Base-by-base conservation (phyloP, 768 basidiomycete species). In the Phlebiopsis flavidoalba region DNA sequence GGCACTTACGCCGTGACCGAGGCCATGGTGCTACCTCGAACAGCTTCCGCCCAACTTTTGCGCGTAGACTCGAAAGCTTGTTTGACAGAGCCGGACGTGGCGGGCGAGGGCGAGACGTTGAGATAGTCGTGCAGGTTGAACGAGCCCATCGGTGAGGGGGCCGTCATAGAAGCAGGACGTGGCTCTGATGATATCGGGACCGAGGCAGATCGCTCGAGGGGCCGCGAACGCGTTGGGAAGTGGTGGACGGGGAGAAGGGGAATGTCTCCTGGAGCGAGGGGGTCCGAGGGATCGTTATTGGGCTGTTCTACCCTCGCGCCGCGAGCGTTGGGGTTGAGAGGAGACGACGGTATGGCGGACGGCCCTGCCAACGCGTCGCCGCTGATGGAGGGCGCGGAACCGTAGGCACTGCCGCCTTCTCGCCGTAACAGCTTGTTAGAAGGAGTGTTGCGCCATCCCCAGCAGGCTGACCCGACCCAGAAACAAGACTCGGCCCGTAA, bases 61-160 rank as follows among this genome's bases (percentile, higher is more conserved):
- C 80, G 49, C 85, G 77, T 49, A 87, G 73, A 60, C 83, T 83
- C 46, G 79, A 76, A 70, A 47, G 70, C 69, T 22, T 71, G 26
- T n/a, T n/a, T 67, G 65, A 66, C 66, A 66, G 65, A 57, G 70
- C 64, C 51, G 62, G 61, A 50, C 14, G 72, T 74, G 15, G 78
- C 71, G 12, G 79, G 75, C 5, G 86, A 84, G 3, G 86, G 85
- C 24, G 88, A 89, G 40, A 85, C 85, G 65, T 90, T 84, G 68
- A 89, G 83, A 69, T 84, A 91, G 60, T 90, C 88, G 64, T 80
- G 81, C 60, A 88, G 76, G 70, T 88, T 86, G 73, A 90, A 88
- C 72, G 66, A 72, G 43, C 64, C 66, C 40, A 63, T 73, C 26
- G 76, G 75, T 2, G 75, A 75, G 12, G n/a, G 7, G 76, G 75